These are phyloP conservation scores for Chrysosporium queenslandicum DNA, from an alignment of 2,329 filamentous ascomycete species.

Conservation along the genomic window DNA sequence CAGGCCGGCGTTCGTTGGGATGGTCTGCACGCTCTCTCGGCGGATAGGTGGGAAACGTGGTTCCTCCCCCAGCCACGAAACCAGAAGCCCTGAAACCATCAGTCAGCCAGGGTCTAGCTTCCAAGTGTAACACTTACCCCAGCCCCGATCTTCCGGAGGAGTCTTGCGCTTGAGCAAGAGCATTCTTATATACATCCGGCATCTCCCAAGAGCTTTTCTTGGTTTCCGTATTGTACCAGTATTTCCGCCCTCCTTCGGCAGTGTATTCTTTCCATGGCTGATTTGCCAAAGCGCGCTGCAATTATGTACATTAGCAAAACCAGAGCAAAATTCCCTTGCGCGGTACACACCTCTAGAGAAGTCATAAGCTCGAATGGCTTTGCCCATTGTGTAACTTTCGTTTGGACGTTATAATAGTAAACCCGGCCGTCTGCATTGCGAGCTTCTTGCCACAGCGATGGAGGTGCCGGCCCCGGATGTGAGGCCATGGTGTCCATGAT, in stretches of 20 bases:
- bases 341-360: slow-evolving; percentile 57
- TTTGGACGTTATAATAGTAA: slow-evolving; percentile 84
- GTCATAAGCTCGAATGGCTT: slow-evolving; percentile 88
- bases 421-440: slow-evolving; percentile 69
- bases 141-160: slow-evolving; percentile 35
- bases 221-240: slow-evolving; percentile 90
- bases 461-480: slow-evolving; percentile 29
- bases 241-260: slow-evolving; percentile 74
- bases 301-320: slow-evolving; percentile 6
- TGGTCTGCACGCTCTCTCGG: slow-evolving; percentile 40
- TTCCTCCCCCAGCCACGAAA: slow-evolving; percentile 51
- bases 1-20: slow-evolving; percentile 39
- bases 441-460: slow-evolving; percentile 66
- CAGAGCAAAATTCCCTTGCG: slow-evolving; percentile 12
- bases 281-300: slow-evolving; percentile 61
- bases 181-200: slow-evolving; percentile 70
- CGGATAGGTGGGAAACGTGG: slow-evolving; percentile 31
- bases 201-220: slow-evolving; percentile 93
- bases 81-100: slow-evolving; percentile 34
- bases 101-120: slow-evolving; percentile 33
- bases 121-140: slow-evolving; percentile 32
- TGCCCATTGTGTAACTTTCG: slow-evolving; percentile 84
- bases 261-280: slow-evolving; percentile 92
- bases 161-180: slow-evolving; percentile 50
- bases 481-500: slow-evolving; percentile 18